A percentile compares a stretch with the other conserved stretches of the same genome.
These are phyloP conservation scores for Dictyostelium capitatum DNA, from an alignment of 78 protist species.

Conservation along the genomic window DNA sequence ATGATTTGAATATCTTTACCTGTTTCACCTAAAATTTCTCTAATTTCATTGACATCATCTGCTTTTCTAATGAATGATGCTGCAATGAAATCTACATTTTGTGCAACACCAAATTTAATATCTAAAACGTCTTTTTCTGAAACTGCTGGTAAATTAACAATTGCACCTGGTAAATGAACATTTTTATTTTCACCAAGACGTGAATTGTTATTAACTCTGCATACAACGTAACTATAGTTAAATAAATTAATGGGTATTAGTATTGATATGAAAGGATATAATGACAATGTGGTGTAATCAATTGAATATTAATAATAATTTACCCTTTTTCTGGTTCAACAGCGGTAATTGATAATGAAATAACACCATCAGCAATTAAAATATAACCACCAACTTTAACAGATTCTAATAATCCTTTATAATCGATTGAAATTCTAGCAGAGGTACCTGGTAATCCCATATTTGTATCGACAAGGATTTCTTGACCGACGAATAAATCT, in stretches of 20 bases:
- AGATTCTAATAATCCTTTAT: slow-evolving; percentile 75
- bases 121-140: slow-evolving; percentile 90
- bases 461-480: slow-evolving; percentile 79
- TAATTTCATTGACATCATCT: slow-evolving; percentile 85
- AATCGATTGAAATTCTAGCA: slow-evolving; percentile 63
- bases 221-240: slow-evolving; percentile 24
- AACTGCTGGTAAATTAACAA: slow-evolving; percentile 91
- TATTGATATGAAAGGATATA: not conserved
- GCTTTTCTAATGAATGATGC: slow-evolving; percentile 93
- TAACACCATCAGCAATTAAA: slow-evolving; percentile 92
- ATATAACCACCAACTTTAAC: slow-evolving; percentile 86
- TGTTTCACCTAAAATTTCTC: slow-evolving; percentile 75
- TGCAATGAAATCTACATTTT: slow-evolving; percentile 89
- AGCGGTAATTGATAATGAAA: slow-evolving; percentile 63
- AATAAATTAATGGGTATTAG: not conserved
- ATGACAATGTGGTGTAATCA: too few species aligned
- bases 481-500: slow-evolving; percentile 73
- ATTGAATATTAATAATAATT: not conserved
- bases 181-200: slow-evolving; percentile 87
- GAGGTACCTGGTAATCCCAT: slow-evolving; percentile 47
- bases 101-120: slow-evolving; percentile 89
- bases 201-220: slow-evolving; percentile 84
- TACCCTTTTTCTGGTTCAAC: slow-evolving; percentile 78
- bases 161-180: slow-evolving; percentile 89
- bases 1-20: slow-evolving; percentile 87